These are phyloP conservation scores for Ophiognomonia clavigignenti-juglandacearum DNA, from an alignment of 2,329 filamentous ascomycete genomes.

Conservation along the genomic window DNA sequence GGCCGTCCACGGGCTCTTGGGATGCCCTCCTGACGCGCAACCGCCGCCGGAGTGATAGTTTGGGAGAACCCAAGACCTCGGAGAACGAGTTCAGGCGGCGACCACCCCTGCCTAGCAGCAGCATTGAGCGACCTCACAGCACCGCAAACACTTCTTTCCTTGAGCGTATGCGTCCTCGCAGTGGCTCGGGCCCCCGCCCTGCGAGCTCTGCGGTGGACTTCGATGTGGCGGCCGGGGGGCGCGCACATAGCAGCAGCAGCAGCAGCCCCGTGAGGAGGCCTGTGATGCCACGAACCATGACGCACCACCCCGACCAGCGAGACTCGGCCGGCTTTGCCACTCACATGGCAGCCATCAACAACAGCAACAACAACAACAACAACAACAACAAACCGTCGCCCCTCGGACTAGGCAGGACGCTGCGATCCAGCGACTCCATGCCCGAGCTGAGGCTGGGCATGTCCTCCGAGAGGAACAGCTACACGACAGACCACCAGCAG, in stretches of 20 bases:
- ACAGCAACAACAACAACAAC: too few species aligned
- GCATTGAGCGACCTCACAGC: conserved; percentile 1
- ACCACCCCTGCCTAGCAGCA: conserved; percentile 8
- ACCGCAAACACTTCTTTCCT: not conserved
- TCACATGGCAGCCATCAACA: conserved; percentile 7
- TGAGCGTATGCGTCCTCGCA: not conserved
- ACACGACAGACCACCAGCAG: not conserved
- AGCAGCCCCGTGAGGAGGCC: not conserved
- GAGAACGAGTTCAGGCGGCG: conserved; percentile 4
- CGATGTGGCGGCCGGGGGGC: conserved; percentile 1
- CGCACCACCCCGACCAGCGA: conserved; percentile 7
- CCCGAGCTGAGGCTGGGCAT: conserved; percentile 1
- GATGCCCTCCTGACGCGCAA: conserved; percentile 13
- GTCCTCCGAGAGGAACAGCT: not conserved
- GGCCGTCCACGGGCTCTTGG: conserved; percentile 12
- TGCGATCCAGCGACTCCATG: conserved; percentile 1
- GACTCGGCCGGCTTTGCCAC: conserved; percentile 7
- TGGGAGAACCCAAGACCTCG: not conserved
- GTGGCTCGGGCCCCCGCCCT: not conserved
- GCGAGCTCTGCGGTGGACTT: conserved; percentile 2
- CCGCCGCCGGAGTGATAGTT: conserved; percentile 6
- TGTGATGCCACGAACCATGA: conserved; percentile 8
- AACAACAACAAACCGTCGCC: conserved; percentile 8
- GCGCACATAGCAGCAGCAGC: not conserved
- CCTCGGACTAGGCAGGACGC: conserved; percentile 5